Conservation (phyloP, 2,329 filamentous ascomycete genomes). For the Scedosporium apiospermum region DNA sequence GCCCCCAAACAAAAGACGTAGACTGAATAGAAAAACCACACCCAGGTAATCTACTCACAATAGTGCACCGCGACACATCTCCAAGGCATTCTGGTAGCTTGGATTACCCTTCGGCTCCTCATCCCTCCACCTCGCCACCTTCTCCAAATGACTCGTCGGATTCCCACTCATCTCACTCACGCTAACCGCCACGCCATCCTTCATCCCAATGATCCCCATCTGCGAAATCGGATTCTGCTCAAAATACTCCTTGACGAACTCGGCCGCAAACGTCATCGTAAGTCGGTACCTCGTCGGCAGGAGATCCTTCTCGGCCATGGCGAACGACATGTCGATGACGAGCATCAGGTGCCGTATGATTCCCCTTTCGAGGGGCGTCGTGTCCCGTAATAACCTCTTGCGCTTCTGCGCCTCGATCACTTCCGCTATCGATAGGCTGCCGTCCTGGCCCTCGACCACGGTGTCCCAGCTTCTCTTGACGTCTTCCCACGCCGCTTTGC, state of each 20-base stretch:
- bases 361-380: slow-evolving; percentile 87
- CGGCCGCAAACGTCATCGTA: slow-evolving; percentile 69
- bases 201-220: slow-evolving; percentile 84
- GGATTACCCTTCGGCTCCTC: slow-evolving; percentile 65
- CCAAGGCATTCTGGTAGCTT: slow-evolving; percentile 86
- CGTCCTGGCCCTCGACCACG: slow-evolving; percentile 70
- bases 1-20: too few relatives aligned
- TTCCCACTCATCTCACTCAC: slow-evolving; percentile 89
- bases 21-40: not conserved
- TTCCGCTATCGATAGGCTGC: slow-evolving; percentile 66
- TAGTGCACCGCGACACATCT: slow-evolving; percentile 88
- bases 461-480: slow-evolving; percentile 63
- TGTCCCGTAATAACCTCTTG: slow-evolving; percentile 74
- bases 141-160: slow-evolving; percentile 75
- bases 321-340: slow-evolving; percentile 82
- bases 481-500: slow-evolving; percentile 51
- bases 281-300: slow-evolving; percentile 80
- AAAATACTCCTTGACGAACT: slow-evolving; percentile 91
- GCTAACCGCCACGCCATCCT: slow-evolving; percentile 77
- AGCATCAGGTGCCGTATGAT: slow-evolving; percentile 96
- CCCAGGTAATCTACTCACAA: slow-evolving; percentile 42
- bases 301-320: slow-evolving; percentile 93
- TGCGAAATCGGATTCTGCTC: slow-evolving; percentile 98
- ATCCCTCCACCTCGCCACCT: slow-evolving; percentile 57
- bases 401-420: slow-evolving; percentile 76